Conservation (phyloP, 352 stramenopile species). For the Elongisporangium prolatum region DNA sequence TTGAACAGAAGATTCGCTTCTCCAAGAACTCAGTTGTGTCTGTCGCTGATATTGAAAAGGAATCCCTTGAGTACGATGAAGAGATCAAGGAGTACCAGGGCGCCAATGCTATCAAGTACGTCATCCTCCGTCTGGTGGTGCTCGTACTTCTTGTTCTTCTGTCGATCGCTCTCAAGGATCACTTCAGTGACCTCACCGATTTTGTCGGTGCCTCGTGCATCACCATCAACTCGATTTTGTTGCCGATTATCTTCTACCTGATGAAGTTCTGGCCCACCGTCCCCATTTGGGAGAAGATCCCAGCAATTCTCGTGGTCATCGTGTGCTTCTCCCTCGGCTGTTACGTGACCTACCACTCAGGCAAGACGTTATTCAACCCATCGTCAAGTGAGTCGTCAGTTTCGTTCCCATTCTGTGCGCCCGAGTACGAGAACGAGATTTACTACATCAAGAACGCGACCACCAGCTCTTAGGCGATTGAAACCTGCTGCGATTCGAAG, state of each 20-base stretch:
- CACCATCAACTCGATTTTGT: slow-evolving; percentile 25
- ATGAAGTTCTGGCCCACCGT: slow-evolving; percentile 26
- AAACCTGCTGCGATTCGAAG: background rate
- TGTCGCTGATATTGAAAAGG: slow-evolving; percentile 26
- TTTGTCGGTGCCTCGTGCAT: slow-evolving; percentile 33
- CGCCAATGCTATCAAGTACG: slow-evolving; percentile 20
- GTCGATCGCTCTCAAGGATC: slow-evolving; percentile 23
- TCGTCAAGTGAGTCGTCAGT: slow-evolving; percentile 7
- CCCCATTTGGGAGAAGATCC: slow-evolving; percentile 27
- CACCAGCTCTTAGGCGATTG: slow-evolving; percentile 11
- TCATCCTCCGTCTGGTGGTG: slow-evolving; percentile 23
- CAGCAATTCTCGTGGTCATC: slow-evolving; percentile 15
- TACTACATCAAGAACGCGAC: slow-evolving; percentile 25
- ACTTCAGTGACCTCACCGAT: slow-evolving; percentile 31
- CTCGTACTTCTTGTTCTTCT: slow-evolving; percentile 20
- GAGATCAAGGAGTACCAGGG: slow-evolving; percentile 22
- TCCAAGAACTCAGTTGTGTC: slow-evolving; percentile 36
- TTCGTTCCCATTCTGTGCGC: slow-evolving; percentile 25
- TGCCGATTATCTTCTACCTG: slow-evolving; percentile 37
- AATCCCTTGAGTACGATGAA: slow-evolving; percentile 12
- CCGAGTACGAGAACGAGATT: slow-evolving; percentile 20
- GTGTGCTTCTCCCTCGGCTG: slow-evolving; percentile 18
- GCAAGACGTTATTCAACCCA: slow-evolving; percentile 23
- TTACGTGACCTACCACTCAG: slow-evolving; percentile 28
- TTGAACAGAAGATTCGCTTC: slow-evolving; percentile 18